phyloP scores from a whole-genome alignment of 192 early-diverging fungal species.

The Phycomyces nitens region DNA sequence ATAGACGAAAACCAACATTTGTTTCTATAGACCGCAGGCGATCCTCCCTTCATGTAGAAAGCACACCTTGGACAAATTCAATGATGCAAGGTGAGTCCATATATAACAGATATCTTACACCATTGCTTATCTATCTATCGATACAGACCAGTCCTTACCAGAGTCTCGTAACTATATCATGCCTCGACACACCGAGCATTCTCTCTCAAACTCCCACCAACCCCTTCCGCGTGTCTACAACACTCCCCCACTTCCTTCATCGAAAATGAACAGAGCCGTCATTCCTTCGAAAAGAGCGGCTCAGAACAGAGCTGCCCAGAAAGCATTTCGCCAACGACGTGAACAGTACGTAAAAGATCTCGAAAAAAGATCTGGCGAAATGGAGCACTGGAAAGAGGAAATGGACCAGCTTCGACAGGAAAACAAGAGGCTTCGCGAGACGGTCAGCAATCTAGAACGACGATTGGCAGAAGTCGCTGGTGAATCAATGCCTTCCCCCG shows the following conservation, averaged over 20 bases:
- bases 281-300: constrained; percentile 71
- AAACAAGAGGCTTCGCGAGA: constrained; percentile 17
- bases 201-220: neutral
- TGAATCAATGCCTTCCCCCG: neutral
- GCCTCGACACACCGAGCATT: neutral
- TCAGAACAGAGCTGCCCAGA: constrained; percentile 88
- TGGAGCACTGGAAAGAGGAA: constrained; percentile 38
- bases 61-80: too few relatives aligned
- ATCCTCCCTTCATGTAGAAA: neutral
- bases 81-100: neutral
- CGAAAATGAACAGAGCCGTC: neutral
- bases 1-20: neutral
- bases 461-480: constrained; percentile 4
- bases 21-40: neutral
- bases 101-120: neutral
- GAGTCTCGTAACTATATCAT: neutral
- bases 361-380: constrained; percentile 66
- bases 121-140: neutral
- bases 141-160: neutral
- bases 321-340: constrained; percentile 85
- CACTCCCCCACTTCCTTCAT: neutral
- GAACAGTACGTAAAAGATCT: constrained; percentile 78
- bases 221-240: neutral
- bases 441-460: constrained; percentile 6
- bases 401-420: constrained; percentile 22